Evolutionary conservation across 371 early-diverging fungal genomes (phyloP).

Genomic region (Globomyces sp.): DNA sequence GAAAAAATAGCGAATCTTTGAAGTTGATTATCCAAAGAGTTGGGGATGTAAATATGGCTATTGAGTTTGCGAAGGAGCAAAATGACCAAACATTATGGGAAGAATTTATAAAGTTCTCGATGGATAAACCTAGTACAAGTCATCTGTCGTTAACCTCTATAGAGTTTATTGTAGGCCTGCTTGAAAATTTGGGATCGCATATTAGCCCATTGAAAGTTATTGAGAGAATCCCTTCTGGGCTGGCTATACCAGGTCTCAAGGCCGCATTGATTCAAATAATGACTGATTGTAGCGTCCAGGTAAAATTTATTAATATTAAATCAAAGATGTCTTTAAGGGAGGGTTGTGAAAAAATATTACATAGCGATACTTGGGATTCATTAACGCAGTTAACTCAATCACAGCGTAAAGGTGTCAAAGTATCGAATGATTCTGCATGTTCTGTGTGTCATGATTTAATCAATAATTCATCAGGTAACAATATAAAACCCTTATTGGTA

Average conservation of each 20-base stretch:
- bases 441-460: slow-evolving; percentile 61
- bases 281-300: slow-evolving; percentile 87
- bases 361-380: slow-evolving; percentile 77
- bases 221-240: slow-evolving; percentile 71
- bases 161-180: slow-evolving; percentile 85
- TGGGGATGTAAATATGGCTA: slow-evolving; percentile 87
- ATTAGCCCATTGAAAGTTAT: slow-evolving; percentile 82
- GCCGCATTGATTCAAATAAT: slow-evolving; percentile 78
- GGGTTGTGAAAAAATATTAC: slow-evolving; percentile 83
- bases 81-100: slow-evolving; percentile 94
- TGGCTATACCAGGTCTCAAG: slow-evolving; percentile 79
- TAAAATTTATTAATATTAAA: slow-evolving; percentile 24
- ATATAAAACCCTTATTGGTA: slow-evolving; percentile 53
- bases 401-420: slow-evolving; percentile 52
- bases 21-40: slow-evolving; percentile 86
- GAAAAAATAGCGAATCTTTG: slow-evolving; percentile 87
- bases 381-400: slow-evolving; percentile 69
- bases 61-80: slow-evolving; percentile 96
- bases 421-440: slow-evolving; percentile 57
- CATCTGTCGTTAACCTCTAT: slow-evolving; percentile 6
- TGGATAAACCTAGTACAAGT: slow-evolving; percentile 76
- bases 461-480: slow-evolving; percentile 37
- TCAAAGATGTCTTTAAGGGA: slow-evolving; percentile 61
- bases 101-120: slow-evolving; percentile 81
- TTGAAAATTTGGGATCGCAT: slow-evolving; percentile 83